phyloP scores from a whole-genome alignment of 768 basidiomycete genomes.

The Naganishia onofrii region DNA sequence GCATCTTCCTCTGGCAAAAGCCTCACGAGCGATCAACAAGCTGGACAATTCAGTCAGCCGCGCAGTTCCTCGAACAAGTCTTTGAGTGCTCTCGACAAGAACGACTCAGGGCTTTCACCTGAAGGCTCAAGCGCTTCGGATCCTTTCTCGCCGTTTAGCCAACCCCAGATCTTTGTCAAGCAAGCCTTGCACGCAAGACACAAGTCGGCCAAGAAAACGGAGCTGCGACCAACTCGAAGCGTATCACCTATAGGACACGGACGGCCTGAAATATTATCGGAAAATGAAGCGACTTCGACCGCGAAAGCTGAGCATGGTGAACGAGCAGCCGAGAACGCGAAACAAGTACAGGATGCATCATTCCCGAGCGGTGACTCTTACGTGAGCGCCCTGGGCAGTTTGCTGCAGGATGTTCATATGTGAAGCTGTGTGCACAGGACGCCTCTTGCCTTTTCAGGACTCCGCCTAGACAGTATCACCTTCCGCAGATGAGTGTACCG shows the following conservation, averaged over 20 bases:
- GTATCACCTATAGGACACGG: conserved; percentile 22
- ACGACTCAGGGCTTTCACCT: too few species aligned
- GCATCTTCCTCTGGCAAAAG: background rate
- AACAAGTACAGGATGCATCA: background rate
- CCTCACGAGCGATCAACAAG: background rate
- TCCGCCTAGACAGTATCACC: background rate
- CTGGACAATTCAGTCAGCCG: background rate
- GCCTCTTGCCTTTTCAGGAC: conserved; percentile 10
- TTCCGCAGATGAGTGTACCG: background rate
- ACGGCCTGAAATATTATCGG: background rate
- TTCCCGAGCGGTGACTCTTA: conserved; percentile 8
- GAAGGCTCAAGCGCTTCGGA: background rate
- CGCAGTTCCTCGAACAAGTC: background rate
- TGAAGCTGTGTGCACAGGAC: background rate
- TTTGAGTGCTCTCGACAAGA: background rate
- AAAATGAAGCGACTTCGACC: background rate
- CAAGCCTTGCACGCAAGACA: conserved; percentile 15
- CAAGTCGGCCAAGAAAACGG: conserved; percentile 19
- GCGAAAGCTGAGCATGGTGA: background rate
- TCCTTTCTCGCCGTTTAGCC: conserved; percentile 20
- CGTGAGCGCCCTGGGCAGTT: conserved; percentile 7
- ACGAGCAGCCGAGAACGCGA: background rate
- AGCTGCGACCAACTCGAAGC: conserved; percentile 14
- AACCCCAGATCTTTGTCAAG: conserved; percentile 3
- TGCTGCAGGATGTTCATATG: conserved; percentile 21